A percentile compares a stretch with the other conserved stretches of the same genome.
phyloP scores from a whole-genome alignment of 2,329 filamentous ascomycete genomes.

The Capronia americana region DNA sequence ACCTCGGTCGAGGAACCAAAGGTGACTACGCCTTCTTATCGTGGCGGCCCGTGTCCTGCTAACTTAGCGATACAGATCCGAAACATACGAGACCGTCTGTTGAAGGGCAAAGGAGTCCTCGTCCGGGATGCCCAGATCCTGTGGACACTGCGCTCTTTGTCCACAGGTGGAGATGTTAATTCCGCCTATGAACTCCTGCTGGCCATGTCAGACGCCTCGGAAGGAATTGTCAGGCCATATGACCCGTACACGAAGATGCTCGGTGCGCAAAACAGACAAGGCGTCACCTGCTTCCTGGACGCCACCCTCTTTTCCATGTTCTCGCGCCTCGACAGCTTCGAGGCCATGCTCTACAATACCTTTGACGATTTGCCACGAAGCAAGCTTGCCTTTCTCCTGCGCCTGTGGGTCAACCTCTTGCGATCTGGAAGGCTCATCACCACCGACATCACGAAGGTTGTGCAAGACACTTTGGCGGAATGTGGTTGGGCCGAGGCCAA shows the following conservation, averaged over 20 bases:
- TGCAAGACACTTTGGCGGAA: slow-evolving; percentile 80
- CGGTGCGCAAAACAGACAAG: slow-evolving; percentile 83
- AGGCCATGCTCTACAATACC: slow-evolving; percentile 84
- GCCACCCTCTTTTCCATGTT: slow-evolving; percentile 96
- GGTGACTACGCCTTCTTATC: slow-evolving; percentile 18
- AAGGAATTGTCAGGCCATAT: slow-evolving; percentile 78
- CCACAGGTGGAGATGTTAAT: slow-evolving; percentile 72
- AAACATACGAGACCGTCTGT: slow-evolving; percentile 59
- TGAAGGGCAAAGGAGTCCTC: slow-evolving; percentile 59
- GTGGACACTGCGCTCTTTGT: slow-evolving; percentile 67
- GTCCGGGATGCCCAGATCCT: slow-evolving; percentile 68
- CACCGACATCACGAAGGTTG: slow-evolving; percentile 81
- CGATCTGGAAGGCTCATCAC: slow-evolving; percentile 84
- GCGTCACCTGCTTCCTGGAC: slow-evolving; percentile 94
- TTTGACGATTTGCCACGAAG: slow-evolving; percentile 75
- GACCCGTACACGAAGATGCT: slow-evolving; percentile 73
- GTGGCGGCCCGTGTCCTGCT: background rate
- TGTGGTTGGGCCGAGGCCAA: slow-evolving; percentile 89
- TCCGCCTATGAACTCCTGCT: slow-evolving; percentile 78
- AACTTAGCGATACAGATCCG: slow-evolving; percentile 52
- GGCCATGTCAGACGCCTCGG: slow-evolving; percentile 79
- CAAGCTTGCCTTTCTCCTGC: slow-evolving; percentile 76
- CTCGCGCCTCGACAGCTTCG: slow-evolving; percentile 84
- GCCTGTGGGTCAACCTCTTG: slow-evolving; percentile 93
- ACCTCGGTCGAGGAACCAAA: slow-evolving; percentile 35